Evolutionary conservation across 2,329 filamentous ascomycete species (phyloP).

Genomic region (Harringtonia lauricola): DNA sequence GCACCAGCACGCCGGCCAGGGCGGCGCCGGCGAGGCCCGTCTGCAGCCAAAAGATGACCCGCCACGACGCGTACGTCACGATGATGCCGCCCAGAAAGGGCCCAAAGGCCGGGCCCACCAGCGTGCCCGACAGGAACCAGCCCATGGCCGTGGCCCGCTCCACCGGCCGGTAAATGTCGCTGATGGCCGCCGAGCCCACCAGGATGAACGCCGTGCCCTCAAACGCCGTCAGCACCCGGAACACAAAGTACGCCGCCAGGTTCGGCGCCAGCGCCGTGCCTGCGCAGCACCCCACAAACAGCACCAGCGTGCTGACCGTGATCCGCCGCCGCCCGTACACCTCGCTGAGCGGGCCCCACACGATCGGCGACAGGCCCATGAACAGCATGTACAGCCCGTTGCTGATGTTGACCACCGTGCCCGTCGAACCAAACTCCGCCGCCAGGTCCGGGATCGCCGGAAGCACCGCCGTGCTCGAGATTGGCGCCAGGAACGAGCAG

Average conservation of each 20-base stretch:
- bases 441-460: constrained; percentile 57
- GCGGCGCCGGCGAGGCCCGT: constrained; percentile 48
- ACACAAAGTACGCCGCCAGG: constrained; percentile 53
- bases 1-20: constrained; percentile 41
- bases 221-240: constrained; percentile 58
- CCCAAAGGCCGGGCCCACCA: constrained; percentile 54
- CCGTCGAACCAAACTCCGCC: constrained; percentile 43
- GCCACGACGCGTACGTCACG: constrained; percentile 55
- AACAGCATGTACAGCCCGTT: constrained; percentile 62
- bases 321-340: constrained; percentile 44
- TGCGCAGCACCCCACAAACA: constrained; percentile 54
- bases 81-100: constrained; percentile 57
- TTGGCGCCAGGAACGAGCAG: constrained; percentile 65
- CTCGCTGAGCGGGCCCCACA: constrained; percentile 57
- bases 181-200: constrained; percentile 52
- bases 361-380: constrained; percentile 54
- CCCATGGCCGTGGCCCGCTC: constrained; percentile 55
- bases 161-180: constrained; percentile 45
- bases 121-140: constrained; percentile 55
- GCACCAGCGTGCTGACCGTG: constrained; percentile 38
- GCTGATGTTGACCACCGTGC: constrained; percentile 52
- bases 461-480: constrained; percentile 54
- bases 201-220: constrained; percentile 60
- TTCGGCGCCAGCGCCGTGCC: constrained; percentile 58
- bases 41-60: constrained; percentile 62